Conservation (phyloP, 352 stramenopile genomes). For the Phytophthora chlamydospora region DNA sequence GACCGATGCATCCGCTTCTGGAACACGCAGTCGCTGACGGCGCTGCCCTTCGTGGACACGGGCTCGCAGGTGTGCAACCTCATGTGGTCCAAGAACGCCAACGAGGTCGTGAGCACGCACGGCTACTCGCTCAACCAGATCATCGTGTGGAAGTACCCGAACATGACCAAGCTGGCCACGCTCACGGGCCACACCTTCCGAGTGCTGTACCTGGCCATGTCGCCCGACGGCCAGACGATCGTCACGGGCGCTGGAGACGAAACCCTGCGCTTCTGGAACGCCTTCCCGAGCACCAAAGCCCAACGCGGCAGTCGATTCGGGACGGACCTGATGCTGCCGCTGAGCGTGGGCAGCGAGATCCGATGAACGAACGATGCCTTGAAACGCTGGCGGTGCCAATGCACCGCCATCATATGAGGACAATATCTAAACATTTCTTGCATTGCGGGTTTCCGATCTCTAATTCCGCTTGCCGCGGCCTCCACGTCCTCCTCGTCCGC, state of each 20-base stretch:
- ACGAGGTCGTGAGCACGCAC: slow-evolving; percentile 99
- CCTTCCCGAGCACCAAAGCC: slow-evolving; percentile 90
- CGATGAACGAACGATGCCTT: slow-evolving; percentile 43
- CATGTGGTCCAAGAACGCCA: slow-evolving; percentile 97
- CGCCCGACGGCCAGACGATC: slow-evolving; percentile 96
- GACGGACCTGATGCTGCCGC: slow-evolving; percentile 60
- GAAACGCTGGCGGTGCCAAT: slow-evolving; percentile 5
- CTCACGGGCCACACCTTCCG: slow-evolving; percentile 96
- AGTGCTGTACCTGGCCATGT: slow-evolving; percentile 97
- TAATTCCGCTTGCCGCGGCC: slow-evolving; percentile 49
- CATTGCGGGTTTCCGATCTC: slow-evolving; percentile 12
- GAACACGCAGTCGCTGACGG: slow-evolving; percentile 93
- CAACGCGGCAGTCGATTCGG: slow-evolving; percentile 57
- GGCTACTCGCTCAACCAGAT: slow-evolving; percentile 98
- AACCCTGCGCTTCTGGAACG: slow-evolving; percentile 98
- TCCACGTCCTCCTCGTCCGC: slow-evolving; percentile 30
- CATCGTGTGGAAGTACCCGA: slow-evolving; percentile 97
- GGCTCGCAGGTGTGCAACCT: slow-evolving; percentile 98
- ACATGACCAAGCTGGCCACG: slow-evolving; percentile 96
- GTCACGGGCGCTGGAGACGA: slow-evolving; percentile 98
- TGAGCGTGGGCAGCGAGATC: slow-evolving; percentile 65
- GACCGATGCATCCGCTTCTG: slow-evolving; percentile 98
- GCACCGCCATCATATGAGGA: slow-evolving; percentile 18
- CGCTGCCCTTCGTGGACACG: slow-evolving; percentile 94
- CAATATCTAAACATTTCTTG: slow-evolving; percentile 43